Conservation (phyloP, 306 rosid species). For the Benincasa hispida region DNA sequence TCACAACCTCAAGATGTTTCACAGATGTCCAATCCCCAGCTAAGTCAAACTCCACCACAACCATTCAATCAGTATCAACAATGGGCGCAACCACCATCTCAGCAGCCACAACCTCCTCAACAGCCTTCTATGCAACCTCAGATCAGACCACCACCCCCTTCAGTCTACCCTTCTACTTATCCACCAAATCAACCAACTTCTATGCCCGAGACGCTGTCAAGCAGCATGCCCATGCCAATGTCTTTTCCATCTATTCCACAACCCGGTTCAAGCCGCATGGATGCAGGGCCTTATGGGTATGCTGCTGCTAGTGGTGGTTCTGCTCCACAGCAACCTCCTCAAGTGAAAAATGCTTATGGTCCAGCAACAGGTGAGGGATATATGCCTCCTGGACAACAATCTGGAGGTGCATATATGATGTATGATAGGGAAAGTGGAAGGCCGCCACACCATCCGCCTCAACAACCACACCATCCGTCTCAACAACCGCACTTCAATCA, state of each 20-base stretch:
- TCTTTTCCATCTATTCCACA: conserved; percentile 61
- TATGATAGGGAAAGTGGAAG: conserved; percentile 72
- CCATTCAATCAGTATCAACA: conserved; percentile 10
- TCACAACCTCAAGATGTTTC: conserved; percentile 8
- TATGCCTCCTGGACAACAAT: conserved; percentile 37
- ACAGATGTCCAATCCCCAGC: conserved; percentile 8
- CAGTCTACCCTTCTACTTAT: conserved; percentile 9
- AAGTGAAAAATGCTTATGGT: conserved; percentile 48
- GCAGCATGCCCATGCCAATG: conserved; percentile 58
- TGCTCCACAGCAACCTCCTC: conserved; percentile 70
- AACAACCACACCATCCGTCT: conserved; percentile 39
- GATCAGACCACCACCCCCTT: conserved; percentile 6
- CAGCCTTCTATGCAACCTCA: conserved; percentile 8
- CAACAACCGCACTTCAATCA: conserved; percentile 57
- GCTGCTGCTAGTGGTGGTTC: conserved; percentile 54
- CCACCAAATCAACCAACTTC: conserved; percentile 11
- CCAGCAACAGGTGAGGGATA: conserved; percentile 49
- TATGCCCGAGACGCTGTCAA: conserved; percentile 1
- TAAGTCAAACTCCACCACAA: conserved; percentile 8
- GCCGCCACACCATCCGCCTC: conserved; percentile 42
- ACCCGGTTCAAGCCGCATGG: conserved; percentile 46
- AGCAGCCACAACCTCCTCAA: conserved; percentile 7
- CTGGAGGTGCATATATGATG: conserved; percentile 64
- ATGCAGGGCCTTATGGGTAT: conserved; percentile 61
- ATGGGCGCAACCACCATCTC: conserved; percentile 1